phyloP scores from a whole-genome alignment of 2,329 filamentous ascomycete species.

The Diplodia scrobiculata region DNA sequence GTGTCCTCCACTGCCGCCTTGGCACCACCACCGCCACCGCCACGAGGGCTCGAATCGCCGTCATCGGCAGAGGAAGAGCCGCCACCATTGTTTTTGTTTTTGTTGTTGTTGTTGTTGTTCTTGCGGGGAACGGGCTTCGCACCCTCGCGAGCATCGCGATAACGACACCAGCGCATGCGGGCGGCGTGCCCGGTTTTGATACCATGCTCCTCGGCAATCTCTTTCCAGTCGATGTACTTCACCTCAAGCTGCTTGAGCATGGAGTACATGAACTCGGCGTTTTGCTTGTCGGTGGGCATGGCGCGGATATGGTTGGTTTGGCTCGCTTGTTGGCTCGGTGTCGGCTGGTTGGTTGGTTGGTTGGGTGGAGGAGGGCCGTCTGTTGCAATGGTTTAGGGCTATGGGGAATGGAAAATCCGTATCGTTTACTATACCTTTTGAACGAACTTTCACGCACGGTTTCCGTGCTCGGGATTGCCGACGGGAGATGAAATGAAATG shows the following conservation, averaged over 20 bases:
- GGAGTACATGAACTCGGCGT: constrained; percentile 56
- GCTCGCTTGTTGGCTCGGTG: background rate
- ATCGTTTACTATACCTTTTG: background rate
- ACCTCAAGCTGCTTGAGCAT: constrained; percentile 60
- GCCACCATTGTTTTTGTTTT: background rate
- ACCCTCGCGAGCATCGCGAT: constrained; percentile 55
- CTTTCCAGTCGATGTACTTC: constrained; percentile 58
- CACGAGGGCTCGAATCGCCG: background rate
- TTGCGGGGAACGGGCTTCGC: background rate
- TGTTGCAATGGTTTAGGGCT: background rate
- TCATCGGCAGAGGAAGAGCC: background rate
- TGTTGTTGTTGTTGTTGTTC: too few relatives aligned
- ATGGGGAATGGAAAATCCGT: background rate
- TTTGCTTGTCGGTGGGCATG: constrained; percentile 54
- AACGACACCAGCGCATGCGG: constrained; percentile 60
- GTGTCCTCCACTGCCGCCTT: background rate
- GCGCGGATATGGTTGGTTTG: background rate
- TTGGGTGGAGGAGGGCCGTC: background rate
- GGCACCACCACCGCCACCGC: too few relatives aligned
- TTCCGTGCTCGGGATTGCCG: background rate
- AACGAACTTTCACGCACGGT: background rate
- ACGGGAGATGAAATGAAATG: background rate
- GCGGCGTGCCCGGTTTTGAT: constrained; percentile 61
- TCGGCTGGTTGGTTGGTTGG: too few relatives aligned
- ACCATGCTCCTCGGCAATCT: constrained; percentile 53